Conservation (phyloP, 2,329 filamentous ascomycete genomes). For the Colletotrichum sojae region DNA sequence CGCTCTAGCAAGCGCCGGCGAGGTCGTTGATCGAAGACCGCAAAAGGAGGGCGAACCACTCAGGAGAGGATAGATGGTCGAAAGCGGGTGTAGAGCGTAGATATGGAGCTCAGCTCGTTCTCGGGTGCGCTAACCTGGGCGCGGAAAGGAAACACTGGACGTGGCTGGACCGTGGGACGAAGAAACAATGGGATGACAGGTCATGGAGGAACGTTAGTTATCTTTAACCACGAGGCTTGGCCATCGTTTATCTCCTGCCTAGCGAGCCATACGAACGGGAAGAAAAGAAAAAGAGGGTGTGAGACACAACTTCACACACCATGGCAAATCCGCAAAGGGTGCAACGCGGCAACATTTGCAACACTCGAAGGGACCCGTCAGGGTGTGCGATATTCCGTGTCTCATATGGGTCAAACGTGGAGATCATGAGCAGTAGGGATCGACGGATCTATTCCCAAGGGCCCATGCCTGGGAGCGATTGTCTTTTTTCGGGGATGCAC, state of each 20-base stretch:
- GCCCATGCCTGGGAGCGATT: not conserved
- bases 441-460: slow-evolving; percentile 26
- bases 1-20: not conserved
- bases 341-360: slow-evolving; percentile 20
- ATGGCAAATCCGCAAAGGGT: slow-evolving; percentile 10
- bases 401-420: slow-evolving; percentile 27
- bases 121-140: slow-evolving; percentile 7
- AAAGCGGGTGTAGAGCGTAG: not conserved
- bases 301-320: slow-evolving; percentile 21
- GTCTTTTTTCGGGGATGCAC: slow-evolving; percentile 17
- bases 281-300: slow-evolving; percentile 12
- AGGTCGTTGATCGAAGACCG: not conserved
- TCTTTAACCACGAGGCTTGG: slow-evolving; percentile 21
- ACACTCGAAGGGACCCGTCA: slow-evolving; percentile 6
- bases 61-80: not conserved
- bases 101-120: slow-evolving; percentile 13
- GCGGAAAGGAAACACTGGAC: not conserved
- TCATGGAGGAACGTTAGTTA: not conserved
- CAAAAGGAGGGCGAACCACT: not conserved
- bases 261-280: not conserved
- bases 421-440: slow-evolving; percentile 25
- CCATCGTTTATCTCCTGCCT: not conserved
- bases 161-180: not conserved
- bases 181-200: not conserved
- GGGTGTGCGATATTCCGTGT: slow-evolving; percentile 20